Percentiles rank a stretch among this genome's conserved stretches.
These are phyloP conservation scores for Diacronema lutheri DNA, from an alignment of 78 protist genomes.

Conservation along the genomic window DNA sequence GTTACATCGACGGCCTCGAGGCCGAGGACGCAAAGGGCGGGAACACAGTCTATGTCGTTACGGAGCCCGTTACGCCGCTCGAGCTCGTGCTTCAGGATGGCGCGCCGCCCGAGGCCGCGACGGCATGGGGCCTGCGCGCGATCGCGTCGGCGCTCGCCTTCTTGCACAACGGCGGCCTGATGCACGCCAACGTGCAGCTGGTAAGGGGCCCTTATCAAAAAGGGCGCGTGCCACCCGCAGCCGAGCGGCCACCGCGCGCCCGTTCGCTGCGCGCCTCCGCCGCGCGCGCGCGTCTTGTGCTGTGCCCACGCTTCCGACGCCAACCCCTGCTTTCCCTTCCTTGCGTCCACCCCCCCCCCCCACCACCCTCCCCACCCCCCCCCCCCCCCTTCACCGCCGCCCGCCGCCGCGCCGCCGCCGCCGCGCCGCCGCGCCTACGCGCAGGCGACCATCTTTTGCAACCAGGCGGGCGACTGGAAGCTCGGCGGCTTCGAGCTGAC, in stretches of 20 bases:
- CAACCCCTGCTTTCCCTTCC: no score
- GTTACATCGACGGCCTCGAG: background rate
- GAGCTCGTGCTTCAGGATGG: background rate
- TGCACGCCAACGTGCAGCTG: background rate
- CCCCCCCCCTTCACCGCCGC: no score
- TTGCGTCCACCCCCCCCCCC: no score
- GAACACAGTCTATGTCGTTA: constrained; percentile 4
- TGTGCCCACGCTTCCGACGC: no score
- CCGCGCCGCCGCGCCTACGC: no score
- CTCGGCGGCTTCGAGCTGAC: constrained; percentile 34
- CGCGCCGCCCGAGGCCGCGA: background rate
- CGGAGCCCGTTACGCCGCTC: constrained; percentile 39
- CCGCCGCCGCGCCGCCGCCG: no score
- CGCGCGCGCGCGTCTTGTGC: no score
- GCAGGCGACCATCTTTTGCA: constrained; percentile 1
- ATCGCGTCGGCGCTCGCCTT: constrained; percentile 3
- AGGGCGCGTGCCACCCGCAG: no score
- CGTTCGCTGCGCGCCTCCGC: no score
- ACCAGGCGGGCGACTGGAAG: constrained; percentile 48
- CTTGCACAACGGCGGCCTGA: constrained; percentile 1
- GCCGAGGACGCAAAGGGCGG: background rate
- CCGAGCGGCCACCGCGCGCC: no score
- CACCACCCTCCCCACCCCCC: no score
- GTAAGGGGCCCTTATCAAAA: no score
- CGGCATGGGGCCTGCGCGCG: background rate